Evolutionary conservation across 2,329 filamentous ascomycete genomes (phyloP).

Genomic region (Fusarium siculi): DNA sequence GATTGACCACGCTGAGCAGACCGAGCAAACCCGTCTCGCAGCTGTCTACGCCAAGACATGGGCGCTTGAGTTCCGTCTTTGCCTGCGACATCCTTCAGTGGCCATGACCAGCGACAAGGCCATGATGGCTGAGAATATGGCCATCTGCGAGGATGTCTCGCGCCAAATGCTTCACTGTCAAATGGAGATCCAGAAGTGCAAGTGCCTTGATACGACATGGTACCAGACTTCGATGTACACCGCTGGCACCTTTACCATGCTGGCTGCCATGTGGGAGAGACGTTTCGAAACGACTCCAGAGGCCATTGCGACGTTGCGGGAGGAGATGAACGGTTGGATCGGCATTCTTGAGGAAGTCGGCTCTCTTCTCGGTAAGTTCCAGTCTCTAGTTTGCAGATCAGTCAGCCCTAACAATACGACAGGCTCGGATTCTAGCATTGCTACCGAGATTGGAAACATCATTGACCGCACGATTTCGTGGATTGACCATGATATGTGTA

Average conservation of each 20-base stretch:
- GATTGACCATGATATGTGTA: slow-evolving; percentile 62
- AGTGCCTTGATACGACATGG: slow-evolving; percentile 82
- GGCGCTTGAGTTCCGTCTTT: slow-evolving; percentile 67
- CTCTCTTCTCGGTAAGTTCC: slow-evolving; percentile 69
- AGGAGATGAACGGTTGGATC: slow-evolving; percentile 77
- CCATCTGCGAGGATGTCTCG: slow-evolving; percentile 73
- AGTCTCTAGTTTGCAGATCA: background rate
- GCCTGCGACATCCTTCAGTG: slow-evolving; percentile 70
- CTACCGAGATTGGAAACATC: slow-evolving; percentile 58
- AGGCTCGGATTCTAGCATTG: slow-evolving; percentile 59
- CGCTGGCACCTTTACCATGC: slow-evolving; percentile 76
- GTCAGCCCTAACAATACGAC: slow-evolving; percentile 28
- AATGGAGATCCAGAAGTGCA: slow-evolving; percentile 68
- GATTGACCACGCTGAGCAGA: slow-evolving; percentile 54
- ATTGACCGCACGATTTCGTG: slow-evolving; percentile 62
- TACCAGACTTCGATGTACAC: slow-evolving; percentile 78
- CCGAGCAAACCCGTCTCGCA: slow-evolving; percentile 59
- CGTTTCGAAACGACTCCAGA: slow-evolving; percentile 67
- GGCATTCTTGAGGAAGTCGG: slow-evolving; percentile 74
- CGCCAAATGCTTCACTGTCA: slow-evolving; percentile 71
- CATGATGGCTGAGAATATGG: slow-evolving; percentile 70
- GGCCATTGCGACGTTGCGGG: slow-evolving; percentile 69
- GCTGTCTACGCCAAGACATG: slow-evolving; percentile 66
- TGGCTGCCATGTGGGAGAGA: slow-evolving; percentile 76
- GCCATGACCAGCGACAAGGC: slow-evolving; percentile 64